Base-by-base conservation (phyloP, 2,329 filamentous ascomycete species). In the Sporothrix pallida region DNA sequence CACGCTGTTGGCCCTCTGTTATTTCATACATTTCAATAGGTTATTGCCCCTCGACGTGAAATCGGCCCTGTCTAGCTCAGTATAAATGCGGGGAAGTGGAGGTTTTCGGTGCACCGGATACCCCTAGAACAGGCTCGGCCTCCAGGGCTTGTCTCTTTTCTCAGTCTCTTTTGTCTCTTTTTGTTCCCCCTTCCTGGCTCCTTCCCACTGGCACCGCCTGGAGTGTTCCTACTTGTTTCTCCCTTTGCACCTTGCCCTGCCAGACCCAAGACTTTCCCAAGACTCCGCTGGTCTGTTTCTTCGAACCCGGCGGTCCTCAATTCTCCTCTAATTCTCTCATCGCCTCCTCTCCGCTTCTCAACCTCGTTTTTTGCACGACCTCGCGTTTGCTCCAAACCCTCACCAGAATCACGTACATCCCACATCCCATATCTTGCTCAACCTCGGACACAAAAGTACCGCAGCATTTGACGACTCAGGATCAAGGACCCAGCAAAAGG, bases 81-180 rank as follows among this genome's bases (percentile, higher is more conserved):
- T 44, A 74, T 74, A 68, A 74, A 71, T 73, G 74, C 74, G 74
- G 74, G 74, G 74, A 75, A 75, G 74, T 73, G 71, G 74, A 72
- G 42, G 74, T 48, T 70, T 42, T 75, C 74, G 74, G 74, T 58
- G 67, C 65, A 74, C 73, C 71, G 73, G 73, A 74, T 72, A 46
- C 63, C 44, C 62, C 46, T 37, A 65, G 70, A 48, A 48, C 44
- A 23, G 54, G 63, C 48, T 52, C 46, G 44, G 44, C 70, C 70
- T 54, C 42, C 42, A 62, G 63, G 20, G 50, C 68, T 73, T 63
- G 63, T 63, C 20, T 15, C 63, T 62, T 63, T 37, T 15, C 10
- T 56, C 20, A 56, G 20, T 56, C 20, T 23, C 52, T 8, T 56
- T 26, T 56, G 7, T 20, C 52, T 56, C 23, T 7, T 37, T 37